These are phyloP conservation scores for Nannochloropsis oceanica DNA, from an alignment of 108 stramenopile genomes.

Conservation along the genomic window DNA sequence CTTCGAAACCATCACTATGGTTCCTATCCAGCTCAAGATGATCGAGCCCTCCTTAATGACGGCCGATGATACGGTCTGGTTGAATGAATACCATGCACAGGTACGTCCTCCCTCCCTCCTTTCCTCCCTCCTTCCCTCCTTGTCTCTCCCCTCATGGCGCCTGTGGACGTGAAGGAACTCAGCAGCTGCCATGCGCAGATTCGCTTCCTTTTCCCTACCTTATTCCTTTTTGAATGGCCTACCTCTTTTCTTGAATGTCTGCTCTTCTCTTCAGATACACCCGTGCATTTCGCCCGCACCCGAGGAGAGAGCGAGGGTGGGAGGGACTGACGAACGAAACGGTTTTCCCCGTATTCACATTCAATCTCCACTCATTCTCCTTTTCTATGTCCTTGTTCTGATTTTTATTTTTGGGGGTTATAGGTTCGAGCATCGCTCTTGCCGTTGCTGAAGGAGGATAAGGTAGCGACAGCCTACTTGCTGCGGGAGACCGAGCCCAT, in stretches of 20 bases:
- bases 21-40: constrained; percentile 31
- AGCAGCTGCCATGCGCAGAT: too few relatives aligned
- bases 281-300: too few relatives aligned
- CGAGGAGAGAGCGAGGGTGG: neutral
- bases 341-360: neutral
- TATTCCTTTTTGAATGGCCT: too few relatives aligned
- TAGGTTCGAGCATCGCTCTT: neutral
- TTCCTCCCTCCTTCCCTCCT: too few relatives aligned
- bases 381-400: too few relatives aligned
- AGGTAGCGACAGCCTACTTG: neutral
- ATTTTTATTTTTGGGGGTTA: neutral
- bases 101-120: too few relatives aligned
- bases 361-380: neutral
- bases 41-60: constrained; percentile 23
- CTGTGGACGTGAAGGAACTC: too few relatives aligned
- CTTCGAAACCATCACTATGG: constrained; percentile 32
- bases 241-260: too few relatives aligned
- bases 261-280: too few relatives aligned
- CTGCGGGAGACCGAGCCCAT: neutral
- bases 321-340: neutral
- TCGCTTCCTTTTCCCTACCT: too few relatives aligned
- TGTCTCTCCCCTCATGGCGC: too few relatives aligned
- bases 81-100: constrained; percentile 29
- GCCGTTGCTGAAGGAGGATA: neutral
- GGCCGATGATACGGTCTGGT: constrained; percentile 25